Conservation (phyloP, 1,284 basidiomycete species). For the Tausonia pullulans region DNA sequence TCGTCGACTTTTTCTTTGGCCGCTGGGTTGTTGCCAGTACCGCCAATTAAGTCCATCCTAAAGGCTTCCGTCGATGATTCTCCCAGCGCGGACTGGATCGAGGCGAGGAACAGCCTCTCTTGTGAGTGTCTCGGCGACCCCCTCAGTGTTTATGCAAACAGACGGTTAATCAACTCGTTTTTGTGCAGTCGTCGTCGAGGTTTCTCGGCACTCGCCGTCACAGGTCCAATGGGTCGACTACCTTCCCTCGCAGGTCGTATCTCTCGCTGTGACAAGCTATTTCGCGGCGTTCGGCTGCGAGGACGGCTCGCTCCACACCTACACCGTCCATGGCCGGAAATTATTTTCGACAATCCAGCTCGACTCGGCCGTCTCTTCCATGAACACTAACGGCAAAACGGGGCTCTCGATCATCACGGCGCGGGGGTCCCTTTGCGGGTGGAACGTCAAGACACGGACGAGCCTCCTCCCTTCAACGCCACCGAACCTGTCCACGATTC, state of each 20-base stretch:
- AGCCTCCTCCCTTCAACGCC: constrained; percentile 56
- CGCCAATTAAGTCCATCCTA: constrained; percentile 49
- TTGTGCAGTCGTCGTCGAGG: constrained; percentile 49
- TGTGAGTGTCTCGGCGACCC: constrained; percentile 1
- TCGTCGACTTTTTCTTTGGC: constrained; percentile 16
- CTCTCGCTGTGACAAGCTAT: constrained; percentile 48
- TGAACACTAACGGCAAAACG: constrained; percentile 49
- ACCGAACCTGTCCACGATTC: constrained; percentile 42
- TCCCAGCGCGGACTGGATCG: constrained; percentile 49
- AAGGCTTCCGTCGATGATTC: constrained; percentile 50
- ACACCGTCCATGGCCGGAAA: constrained; percentile 63
- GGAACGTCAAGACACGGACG: constrained; percentile 58
- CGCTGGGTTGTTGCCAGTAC: constrained; percentile 38
- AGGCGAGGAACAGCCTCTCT: constrained; percentile 56
- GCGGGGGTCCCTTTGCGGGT: constrained; percentile 56
- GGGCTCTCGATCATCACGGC: constrained; percentile 61
- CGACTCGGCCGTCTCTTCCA: constrained; percentile 55
- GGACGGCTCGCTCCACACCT: constrained; percentile 65
- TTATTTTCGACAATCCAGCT: constrained; percentile 61
- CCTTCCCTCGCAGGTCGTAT: constrained; percentile 55
- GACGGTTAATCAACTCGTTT: neutral
- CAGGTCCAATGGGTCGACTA: constrained; percentile 79
- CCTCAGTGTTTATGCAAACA: constrained; percentile 9
- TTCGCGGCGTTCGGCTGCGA: constrained; percentile 67
- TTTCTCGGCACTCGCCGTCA: constrained; percentile 52